phyloP scores from a whole-genome alignment of 2,329 filamentous ascomycete genomes.

The Botrytis galanthina region DNA sequence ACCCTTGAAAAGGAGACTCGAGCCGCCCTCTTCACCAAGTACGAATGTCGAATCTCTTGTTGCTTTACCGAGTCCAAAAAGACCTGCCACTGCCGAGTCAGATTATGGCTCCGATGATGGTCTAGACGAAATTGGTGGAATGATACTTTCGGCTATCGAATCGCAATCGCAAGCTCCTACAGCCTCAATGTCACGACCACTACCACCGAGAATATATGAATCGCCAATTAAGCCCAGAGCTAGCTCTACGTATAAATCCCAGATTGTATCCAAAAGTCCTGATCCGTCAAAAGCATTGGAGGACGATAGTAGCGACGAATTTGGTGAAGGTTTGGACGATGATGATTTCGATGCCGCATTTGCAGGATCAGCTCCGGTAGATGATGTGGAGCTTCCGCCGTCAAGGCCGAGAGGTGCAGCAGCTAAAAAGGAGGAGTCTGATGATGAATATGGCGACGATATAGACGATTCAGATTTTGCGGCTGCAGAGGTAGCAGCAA shows the following conservation, averaged over 20 bases:
- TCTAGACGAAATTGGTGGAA: slow-evolving; percentile 17
- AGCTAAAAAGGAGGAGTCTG: slow-evolving; percentile 48
- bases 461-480: slow-evolving; percentile 71
- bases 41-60: not conserved
- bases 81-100: slow-evolving; percentile 10
- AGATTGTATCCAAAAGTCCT: not conserved
- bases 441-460: slow-evolving; percentile 71
- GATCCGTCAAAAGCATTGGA: slow-evolving; percentile 1
- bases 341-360: slow-evolving; percentile 41
- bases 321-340: slow-evolving; percentile 50
- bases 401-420: slow-evolving; percentile 7
- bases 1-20: slow-evolving; percentile 5
- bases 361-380: slow-evolving; percentile 31
- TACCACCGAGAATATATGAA: not conserved
- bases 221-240: not conserved
- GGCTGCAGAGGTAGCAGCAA: slow-evolving; percentile 69
- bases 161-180: slow-evolving; percentile 12
- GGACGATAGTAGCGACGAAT: slow-evolving; percentile 33
- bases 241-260: not conserved
- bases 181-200: not conserved
- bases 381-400: slow-evolving; percentile 38
- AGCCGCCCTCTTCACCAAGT: not conserved
- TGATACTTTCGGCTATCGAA: slow-evolving; percentile 19
- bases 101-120: slow-evolving; percentile 21
- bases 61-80: not conserved